Conservation (phyloP, 2,329 filamentous ascomycete genomes). For the Fusarium humuli region DNA sequence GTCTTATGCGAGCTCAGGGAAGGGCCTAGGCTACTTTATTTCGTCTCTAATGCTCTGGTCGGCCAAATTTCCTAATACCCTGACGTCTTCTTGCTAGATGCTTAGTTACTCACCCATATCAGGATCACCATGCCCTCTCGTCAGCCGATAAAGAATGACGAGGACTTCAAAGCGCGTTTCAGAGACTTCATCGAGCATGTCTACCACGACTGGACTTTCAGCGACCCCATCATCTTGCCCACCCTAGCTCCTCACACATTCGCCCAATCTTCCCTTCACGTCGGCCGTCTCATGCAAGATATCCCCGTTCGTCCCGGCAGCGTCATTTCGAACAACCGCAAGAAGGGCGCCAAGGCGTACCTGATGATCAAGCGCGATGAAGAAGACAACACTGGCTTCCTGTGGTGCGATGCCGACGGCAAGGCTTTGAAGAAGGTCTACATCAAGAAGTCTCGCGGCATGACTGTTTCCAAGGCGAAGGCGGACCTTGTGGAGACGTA, state of each 20-base stretch:
- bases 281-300: background rate
- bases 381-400: background rate
- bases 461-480: background rate
- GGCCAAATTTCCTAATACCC: background rate
- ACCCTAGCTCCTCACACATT: background rate
- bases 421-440: background rate
- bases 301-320: background rate
- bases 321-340: background rate
- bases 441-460: background rate
- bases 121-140: background rate
- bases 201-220: background rate
- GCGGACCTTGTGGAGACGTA: background rate
- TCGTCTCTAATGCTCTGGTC: background rate
- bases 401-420: conserved; percentile 7
- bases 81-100: no score
- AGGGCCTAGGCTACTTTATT: background rate
- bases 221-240: background rate
- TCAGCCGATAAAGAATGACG: background rate
- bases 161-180: background rate
- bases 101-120: background rate
- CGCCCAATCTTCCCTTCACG: background rate
- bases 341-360: background rate
- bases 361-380: background rate
- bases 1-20: no score
- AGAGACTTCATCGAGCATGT: background rate